A percentile compares a stretch with the other conserved stretches of the same genome.
Conservation (phyloP, 139 green algal genomes). For the Tetradesmus obliquus region DNA sequence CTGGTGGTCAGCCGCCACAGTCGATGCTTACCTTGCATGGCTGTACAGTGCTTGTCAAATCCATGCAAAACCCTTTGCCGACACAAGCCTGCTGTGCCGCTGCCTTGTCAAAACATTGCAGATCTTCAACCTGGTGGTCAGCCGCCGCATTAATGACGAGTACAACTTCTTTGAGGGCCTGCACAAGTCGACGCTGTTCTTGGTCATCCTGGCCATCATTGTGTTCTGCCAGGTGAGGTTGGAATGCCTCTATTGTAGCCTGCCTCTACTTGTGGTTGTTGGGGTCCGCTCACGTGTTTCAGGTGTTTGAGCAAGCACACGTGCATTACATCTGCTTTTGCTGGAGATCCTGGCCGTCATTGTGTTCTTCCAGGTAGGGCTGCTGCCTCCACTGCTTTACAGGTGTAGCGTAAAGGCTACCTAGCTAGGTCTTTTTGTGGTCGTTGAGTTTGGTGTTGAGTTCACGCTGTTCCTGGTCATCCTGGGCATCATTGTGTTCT, state of each 20-base stretch:
- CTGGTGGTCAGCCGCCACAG: too few relatives aligned
- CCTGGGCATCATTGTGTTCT: slow-evolving; percentile 32
- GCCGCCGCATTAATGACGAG: slow-evolving; percentile 90
- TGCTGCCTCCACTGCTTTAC: too few relatives aligned
- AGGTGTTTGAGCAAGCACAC: too few relatives aligned
- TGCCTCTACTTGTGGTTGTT: neutral
- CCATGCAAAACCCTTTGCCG: too few relatives aligned
- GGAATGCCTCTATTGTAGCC: neutral
- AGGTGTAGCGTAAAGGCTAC: too few relatives aligned
- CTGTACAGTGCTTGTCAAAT: too few relatives aligned
- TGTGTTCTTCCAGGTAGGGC: neutral
- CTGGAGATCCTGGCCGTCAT: too few relatives aligned
- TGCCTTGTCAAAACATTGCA: slow-evolving; percentile 44
- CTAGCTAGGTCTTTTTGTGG: neutral
- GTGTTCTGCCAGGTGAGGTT: slow-evolving; percentile 5
- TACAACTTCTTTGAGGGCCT: slow-evolving; percentile 85
- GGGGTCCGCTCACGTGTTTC: too few relatives aligned
- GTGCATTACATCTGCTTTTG: too few relatives aligned
- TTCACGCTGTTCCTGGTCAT: slow-evolving; percentile 33
- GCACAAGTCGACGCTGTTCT: slow-evolving; percentile 15
- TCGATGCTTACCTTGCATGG: too few relatives aligned
- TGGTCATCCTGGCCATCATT: slow-evolving; percentile 42
- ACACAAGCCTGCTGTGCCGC: too few relatives aligned
- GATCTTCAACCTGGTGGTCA: slow-evolving; percentile 93
- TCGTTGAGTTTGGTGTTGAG: neutral